Evolutionary conservation across 1,284 basidiomycete species (phyloP), one percentile per base, ranked within the genome.

Genomic region (Agroathelia rolfsii): DNA sequence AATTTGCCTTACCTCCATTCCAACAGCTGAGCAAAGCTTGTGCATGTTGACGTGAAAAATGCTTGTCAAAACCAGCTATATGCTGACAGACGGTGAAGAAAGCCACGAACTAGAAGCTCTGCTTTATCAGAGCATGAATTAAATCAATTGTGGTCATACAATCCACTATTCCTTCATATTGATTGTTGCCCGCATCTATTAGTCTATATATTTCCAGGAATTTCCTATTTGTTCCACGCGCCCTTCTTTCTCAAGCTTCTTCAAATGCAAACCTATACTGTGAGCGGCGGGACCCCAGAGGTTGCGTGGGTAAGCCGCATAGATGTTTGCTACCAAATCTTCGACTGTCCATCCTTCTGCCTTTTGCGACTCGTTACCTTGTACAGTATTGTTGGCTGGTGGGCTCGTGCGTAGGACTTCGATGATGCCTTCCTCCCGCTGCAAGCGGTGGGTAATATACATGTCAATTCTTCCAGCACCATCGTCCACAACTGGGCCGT

Each of bases 361-460:
- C n/a, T n/a, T n/a, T n/a, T n/a, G n/a, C n/a, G n/a, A n/a, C n/a
- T n/a, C n/a, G n/a, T n/a, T n/a, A n/a, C n/a, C n/a, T n/a, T n/a
- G n/a, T n/a, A n/a, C n/a, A n/a, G 9, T 36, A 39, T 1, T n/a
- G n/a, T n/a, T n/a, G n/a, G 37, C 40, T 5, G 58, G 59, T 18
- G 56, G 55, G 16, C 50, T 40, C 23, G 53, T 52, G 13, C 52
- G 44, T 13, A 94, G 56, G 2, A 80, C 57, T 9, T 63, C 56
- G 2, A 94, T 35, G 21, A 97, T 76, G 57, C 94, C 81, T 11
- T 64, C 60, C 52, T 96, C 93, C 24, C 93, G 69, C 41, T 87
- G 74, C 36, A 82, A 62, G 6, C 93, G 72, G 52, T 97, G 92
- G 30, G 69, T 56, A 39, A 92, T 79, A 52, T 97, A 96, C 30